phyloP scores from a whole-genome alignment of 1,284 basidiomycete genomes.

The Trichosporon sp. region DNA sequence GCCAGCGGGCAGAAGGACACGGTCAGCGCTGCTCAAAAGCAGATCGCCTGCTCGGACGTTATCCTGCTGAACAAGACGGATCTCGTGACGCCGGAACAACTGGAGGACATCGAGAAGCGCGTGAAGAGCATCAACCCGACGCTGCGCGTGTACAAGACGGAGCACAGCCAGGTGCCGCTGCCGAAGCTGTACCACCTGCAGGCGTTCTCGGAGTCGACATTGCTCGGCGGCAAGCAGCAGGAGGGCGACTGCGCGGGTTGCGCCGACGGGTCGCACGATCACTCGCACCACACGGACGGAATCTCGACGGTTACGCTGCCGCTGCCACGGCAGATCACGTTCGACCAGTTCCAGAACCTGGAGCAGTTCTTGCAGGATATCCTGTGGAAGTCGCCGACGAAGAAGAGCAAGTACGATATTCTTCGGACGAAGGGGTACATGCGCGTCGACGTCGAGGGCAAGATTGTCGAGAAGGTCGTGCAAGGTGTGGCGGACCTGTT shows the following conservation, averaged over 20 bases:
- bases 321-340: constrained; percentile 58
- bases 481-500: constrained; percentile 85
- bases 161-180: constrained; percentile 64
- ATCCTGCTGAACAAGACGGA: constrained; percentile 84
- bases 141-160: constrained; percentile 66
- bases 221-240: neutral
- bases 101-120: constrained; percentile 55
- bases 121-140: constrained; percentile 68
- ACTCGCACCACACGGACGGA: constrained; percentile 50
- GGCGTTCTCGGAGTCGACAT: constrained; percentile 57
- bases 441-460: constrained; percentile 54
- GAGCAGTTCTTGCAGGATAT: constrained; percentile 73
- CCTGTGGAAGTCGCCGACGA: constrained; percentile 62
- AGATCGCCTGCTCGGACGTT: constrained; percentile 86
- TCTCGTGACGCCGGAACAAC: constrained; percentile 54
- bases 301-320: constrained; percentile 62
- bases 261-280: constrained; percentile 45
- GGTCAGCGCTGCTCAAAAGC: constrained; percentile 70
- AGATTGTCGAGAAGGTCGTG: constrained; percentile 66
- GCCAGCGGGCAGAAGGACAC: neutral
- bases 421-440: constrained; percentile 81
- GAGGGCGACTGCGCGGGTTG: neutral
- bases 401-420: constrained; percentile 51
- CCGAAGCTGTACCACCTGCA: constrained; percentile 68
- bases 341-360: constrained; percentile 47